Conservation (phyloP, 1,284 basidiomycete species). For the Tilletia horrida region DNA sequence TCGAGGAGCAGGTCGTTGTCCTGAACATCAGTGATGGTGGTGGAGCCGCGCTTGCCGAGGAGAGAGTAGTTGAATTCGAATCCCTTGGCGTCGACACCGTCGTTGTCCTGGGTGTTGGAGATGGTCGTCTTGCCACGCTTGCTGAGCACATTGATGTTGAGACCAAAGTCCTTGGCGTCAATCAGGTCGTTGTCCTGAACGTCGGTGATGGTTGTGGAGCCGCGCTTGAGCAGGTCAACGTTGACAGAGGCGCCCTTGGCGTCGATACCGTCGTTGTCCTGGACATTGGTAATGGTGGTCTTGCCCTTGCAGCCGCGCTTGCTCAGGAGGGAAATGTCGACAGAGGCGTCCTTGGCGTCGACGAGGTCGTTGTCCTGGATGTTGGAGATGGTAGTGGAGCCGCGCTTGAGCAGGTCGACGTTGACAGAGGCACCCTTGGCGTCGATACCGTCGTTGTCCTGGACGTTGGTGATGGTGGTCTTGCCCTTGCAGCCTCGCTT, state of each 20-base stretch:
- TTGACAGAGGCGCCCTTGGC: not conserved
- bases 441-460: conserved; percentile 12
- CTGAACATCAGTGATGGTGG: conserved; percentile 4
- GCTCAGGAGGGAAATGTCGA: not conserved
- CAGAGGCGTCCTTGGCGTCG: not conserved
- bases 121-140: not conserved
- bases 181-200: not conserved
- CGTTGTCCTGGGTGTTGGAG: conserved; percentile 11
- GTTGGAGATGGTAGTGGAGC: conserved; percentile 1
- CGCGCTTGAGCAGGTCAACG: not conserved
- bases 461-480: conserved; percentile 1
- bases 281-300: not conserved
- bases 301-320: conserved; percentile 4
- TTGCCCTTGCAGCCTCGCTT: not conserved
- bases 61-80: not conserved
- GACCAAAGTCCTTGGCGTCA: not conserved
- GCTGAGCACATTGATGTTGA: not conserved
- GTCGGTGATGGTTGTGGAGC: not conserved
- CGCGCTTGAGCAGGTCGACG: not conserved
- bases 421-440: conserved; percentile 6
- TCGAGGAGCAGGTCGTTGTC: conserved; percentile 14
- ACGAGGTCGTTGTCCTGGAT: conserved; percentile 10
- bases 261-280: not conserved
- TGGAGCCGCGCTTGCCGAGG: not conserved
- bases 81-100: not conserved